phyloP scores from a whole-genome alignment of 495 filamentous ascomycete species.

The Aspergillus steynii region DNA sequence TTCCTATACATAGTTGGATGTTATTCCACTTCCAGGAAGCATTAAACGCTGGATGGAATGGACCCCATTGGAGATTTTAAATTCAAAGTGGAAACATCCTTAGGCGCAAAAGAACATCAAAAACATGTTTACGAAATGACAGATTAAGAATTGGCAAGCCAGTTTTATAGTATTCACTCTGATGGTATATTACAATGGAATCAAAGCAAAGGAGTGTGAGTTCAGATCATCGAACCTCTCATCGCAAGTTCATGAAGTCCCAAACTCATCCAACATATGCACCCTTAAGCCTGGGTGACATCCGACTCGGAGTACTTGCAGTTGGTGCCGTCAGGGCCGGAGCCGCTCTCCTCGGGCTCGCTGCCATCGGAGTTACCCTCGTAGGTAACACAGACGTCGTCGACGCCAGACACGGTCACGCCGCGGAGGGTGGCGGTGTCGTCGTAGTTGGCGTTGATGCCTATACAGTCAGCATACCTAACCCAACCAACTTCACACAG shows the following conservation, averaged over 20 bases:
- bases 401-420: neutral
- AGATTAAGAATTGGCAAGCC: too few relatives aligned
- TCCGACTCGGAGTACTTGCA: neutral
- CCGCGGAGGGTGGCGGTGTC: constrained; percentile 17
- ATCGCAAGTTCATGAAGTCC: neutral
- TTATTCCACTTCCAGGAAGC: too few relatives aligned
- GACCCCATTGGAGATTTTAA: too few relatives aligned
- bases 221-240: too few relatives aligned
- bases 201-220: too few relatives aligned
- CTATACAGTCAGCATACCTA: neutral
- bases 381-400: constrained; percentile 28
- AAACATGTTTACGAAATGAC: too few relatives aligned
- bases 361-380: constrained; percentile 43
- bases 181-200: too few relatives aligned
- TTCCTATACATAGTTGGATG: too few relatives aligned
- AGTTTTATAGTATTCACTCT: too few relatives aligned
- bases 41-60: too few relatives aligned
- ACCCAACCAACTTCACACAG: neutral
- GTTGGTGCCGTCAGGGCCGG: constrained; percentile 3
- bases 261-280: neutral
- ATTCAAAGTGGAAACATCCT: too few relatives aligned
- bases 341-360: constrained; percentile 21
- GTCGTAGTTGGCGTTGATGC: constrained; percentile 27
- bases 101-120: too few relatives aligned
- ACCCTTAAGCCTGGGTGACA: neutral